Conservation (phyloP, 768 basidiomycete genomes). For the Podaxis sp. region DNA sequence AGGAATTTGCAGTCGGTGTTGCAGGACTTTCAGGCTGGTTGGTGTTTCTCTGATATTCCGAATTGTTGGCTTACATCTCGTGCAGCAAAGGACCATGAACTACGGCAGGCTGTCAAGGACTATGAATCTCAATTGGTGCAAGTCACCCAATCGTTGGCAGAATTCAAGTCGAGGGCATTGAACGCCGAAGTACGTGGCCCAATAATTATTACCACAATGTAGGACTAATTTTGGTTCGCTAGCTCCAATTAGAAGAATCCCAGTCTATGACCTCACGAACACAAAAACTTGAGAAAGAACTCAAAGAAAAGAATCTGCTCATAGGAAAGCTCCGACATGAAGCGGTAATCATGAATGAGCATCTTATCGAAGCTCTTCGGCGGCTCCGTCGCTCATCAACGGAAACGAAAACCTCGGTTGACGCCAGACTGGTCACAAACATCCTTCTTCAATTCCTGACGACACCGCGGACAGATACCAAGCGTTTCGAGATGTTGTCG, state of each 20-base stretch:
- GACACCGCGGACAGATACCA: constrained; percentile 87
- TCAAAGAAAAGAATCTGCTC: constrained; percentile 93
- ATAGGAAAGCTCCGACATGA: constrained; percentile 96
- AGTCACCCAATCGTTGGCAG: constrained; percentile 75
- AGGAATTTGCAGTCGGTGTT: constrained; percentile 88
- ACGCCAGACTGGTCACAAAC: constrained; percentile 91
- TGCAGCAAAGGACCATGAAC: constrained; percentile 85
- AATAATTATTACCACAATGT: not conserved
- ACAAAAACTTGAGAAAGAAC: constrained; percentile 77
- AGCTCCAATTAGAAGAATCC: constrained; percentile 76
- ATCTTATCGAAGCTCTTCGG: constrained; percentile 95
- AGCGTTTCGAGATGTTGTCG: constrained; percentile 94
- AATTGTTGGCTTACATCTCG: not conserved
- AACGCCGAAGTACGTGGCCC: constrained; percentile 71
- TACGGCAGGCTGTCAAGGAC: constrained; percentile 79
- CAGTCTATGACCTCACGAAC: constrained; percentile 62
- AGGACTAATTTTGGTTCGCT: constrained; percentile 9
- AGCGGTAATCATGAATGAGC: constrained; percentile 96
- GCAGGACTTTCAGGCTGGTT: constrained; percentile 92
- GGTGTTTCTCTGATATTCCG: constrained; percentile 22
- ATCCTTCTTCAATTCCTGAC: constrained; percentile 86
- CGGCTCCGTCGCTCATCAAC: constrained; percentile 82
- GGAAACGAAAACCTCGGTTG: constrained; percentile 75
- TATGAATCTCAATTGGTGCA: constrained; percentile 71
- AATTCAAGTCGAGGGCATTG: constrained; percentile 84